Base-by-base conservation (phyloP, 208 protist genomes). In the Leishmania aethiopica region DNA sequence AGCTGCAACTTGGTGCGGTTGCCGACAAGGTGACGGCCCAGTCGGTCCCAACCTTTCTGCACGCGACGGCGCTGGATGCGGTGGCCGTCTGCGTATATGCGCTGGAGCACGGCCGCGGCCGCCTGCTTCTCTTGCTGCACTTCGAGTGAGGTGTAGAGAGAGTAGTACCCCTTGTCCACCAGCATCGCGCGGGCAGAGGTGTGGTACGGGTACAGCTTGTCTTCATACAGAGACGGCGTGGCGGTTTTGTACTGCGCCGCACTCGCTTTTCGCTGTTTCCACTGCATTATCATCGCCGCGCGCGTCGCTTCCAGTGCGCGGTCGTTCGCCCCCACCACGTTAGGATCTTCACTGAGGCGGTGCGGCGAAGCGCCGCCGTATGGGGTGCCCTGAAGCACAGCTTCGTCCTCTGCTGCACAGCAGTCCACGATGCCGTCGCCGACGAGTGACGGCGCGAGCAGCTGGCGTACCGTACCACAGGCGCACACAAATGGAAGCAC, bases 391-490 rank as follows among this genome's bases (percentile, higher is more conserved):
- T 62, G 77, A 60, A 80, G 37, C 3, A 69, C 19, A 7, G 53
- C 86, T 79, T 97, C 92, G 73, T 95, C 93, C 45, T 91, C 92
- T 40, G 85, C 90, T 37, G 90, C 88, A 75, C 90, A 92, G 80
- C 93, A 97, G 86, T 97, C 92, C 6, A 95, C 87, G 45, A 97
- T 78, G 47, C 92, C 92, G 74, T 97, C 92, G 7, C 81, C 87
- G 17, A 97, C 76, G 49, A 89, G 83, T 28, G 92, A 95, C 6
- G 92, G 94, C n/a, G 94, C 72, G 28, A 95, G 82, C 45, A 91
- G 86, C 42, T 90, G 81, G 19, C 75, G 74, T 67, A 83, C 83
- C 28, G 55, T 55, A 45, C 77, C 79, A 45, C 83, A 83, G 47
- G 79, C 80, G 59, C 91, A 95, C 19, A 75, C 35, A 73, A 95